Conservation (phyloP, 116 monocot genomes). For the Thalassia testudinum region DNA sequence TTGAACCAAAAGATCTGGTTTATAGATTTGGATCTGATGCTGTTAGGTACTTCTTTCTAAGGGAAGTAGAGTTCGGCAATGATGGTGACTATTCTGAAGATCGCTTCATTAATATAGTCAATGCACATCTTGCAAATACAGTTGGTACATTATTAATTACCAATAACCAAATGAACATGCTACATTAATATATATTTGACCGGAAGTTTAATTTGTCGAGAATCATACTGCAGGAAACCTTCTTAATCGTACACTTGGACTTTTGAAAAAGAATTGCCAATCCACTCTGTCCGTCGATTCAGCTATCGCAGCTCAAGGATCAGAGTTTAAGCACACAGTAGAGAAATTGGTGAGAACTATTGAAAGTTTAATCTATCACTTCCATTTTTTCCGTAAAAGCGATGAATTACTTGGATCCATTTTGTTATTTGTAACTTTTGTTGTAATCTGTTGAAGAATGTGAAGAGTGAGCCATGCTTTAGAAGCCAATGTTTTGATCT, state of each 20-base stretch:
- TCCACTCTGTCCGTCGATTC: conserved; percentile 72
- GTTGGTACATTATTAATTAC: conserved; percentile 36
- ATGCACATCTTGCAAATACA: conserved; percentile 94
- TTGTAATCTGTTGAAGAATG: no score
- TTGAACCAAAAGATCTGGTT: conserved; percentile 88
- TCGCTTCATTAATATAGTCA: conserved; percentile 79
- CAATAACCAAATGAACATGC: no score
- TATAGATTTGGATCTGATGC: conserved; percentile 85
- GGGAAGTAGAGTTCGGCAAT: conserved; percentile 93
- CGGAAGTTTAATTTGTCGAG: no score
- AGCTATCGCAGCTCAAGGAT: conserved; percentile 50
- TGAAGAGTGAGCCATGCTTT: no score
- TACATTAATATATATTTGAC: no score
- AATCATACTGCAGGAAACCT: conserved; percentile 65
- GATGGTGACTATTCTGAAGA: conserved; percentile 97
- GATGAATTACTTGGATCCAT: no score
- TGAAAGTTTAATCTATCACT: background rate
- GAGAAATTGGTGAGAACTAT: conserved; percentile 40
- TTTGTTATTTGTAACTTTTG: background rate
- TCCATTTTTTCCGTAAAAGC: no score
- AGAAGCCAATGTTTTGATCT: no score
- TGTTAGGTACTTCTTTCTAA: conserved; percentile 88
- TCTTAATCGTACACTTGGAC: conserved; percentile 93
- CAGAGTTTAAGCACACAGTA: conserved; percentile 43
- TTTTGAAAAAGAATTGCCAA: conserved; percentile 87